Base-by-base conservation (phyloP, 768 basidiomycete species). In the Daedaleopsis nitida region DNA sequence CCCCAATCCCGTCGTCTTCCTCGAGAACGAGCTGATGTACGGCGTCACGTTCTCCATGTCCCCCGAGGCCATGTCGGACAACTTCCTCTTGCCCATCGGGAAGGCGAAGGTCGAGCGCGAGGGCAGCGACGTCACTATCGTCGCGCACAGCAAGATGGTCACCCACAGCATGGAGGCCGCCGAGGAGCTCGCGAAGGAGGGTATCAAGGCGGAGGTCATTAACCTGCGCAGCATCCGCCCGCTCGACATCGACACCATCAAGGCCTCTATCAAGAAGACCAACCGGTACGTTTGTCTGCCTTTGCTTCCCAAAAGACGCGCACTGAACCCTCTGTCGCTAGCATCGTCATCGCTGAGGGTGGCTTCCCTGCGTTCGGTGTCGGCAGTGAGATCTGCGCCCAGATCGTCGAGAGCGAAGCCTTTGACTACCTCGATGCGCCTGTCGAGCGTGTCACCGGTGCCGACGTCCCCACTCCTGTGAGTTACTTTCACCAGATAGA, bases 1-100 rank as follows among this genome's bases (percentile, higher is more conserved):
- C 76, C 96, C 96, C 56, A 98, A 96, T 80, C 95, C 95, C 14
- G 92, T 98, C 68, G 95, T 98, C 67, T 95, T 99, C 85, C 90
- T 99, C 55, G 97, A 99, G 75, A 99, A 99, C 78, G 97, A 99
- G 77, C 94, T 99, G 86, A 77, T 99, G 74, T 99, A 99, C 79
- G 97, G 97, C 77, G 87, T 95, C 65, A 85, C 90, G 38, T 99
- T 98, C 89, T 95, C 96, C 52, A 89, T 98, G 88, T 94, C 94
- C 27, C 75, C 87, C 65, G 96, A 96, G 70, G 96, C 94, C 68
- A 88, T 97, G 87, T 94, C 93, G 55, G 92, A 96, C 74, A 86
- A 92, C 79, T 99, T 94, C 85, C 76, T 96, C 47, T 80, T 98
- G 57, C 96, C 96, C 38, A 97, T 99, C 71, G 97, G 97, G 73